phyloP scores from a whole-genome alignment of 2,329 filamentous ascomycete species.

The Arthrobotrys sphaeroides region DNA sequence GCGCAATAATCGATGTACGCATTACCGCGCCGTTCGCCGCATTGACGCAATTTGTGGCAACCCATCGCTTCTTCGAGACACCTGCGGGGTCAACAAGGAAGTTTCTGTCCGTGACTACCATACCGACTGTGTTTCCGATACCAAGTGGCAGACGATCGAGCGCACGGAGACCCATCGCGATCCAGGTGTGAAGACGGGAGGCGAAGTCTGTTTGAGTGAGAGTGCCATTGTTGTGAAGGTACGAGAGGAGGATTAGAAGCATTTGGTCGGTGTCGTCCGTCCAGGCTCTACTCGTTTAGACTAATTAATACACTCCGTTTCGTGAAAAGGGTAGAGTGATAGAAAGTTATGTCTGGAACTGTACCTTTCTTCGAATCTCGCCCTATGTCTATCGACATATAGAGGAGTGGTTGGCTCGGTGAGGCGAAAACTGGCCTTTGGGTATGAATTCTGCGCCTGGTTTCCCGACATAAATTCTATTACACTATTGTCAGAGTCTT shows the following conservation, averaged over 20 bases:
- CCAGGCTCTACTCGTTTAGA: constrained; percentile 62
- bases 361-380: constrained; percentile 60
- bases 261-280: constrained; percentile 69
- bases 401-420: constrained; percentile 62
- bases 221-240: constrained; percentile 63
- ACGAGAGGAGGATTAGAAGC: constrained; percentile 65
- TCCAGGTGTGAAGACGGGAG: constrained; percentile 64
- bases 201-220: constrained; percentile 64
- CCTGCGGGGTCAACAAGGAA: constrained; percentile 63
- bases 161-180: constrained; percentile 64
- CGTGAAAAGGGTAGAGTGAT: neutral
- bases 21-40: constrained; percentile 68
- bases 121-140: constrained; percentile 64
- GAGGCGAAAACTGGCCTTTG: constrained; percentile 62
- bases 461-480: constrained; percentile 64
- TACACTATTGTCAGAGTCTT: neutral
- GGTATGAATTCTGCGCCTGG: constrained; percentile 61
- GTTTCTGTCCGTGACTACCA: constrained; percentile 62
- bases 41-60: constrained; percentile 60
- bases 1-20: constrained; percentile 66
- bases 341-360: constrained; percentile 13
- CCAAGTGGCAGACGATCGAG: constrained; percentile 65
- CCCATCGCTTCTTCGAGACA: constrained; percentile 63
- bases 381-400: constrained; percentile 64
- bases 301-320: neutral